Evolutionary conservation across 495 filamentous ascomycete species (phyloP).

Genomic region (Penicillium egyptiacum): DNA sequence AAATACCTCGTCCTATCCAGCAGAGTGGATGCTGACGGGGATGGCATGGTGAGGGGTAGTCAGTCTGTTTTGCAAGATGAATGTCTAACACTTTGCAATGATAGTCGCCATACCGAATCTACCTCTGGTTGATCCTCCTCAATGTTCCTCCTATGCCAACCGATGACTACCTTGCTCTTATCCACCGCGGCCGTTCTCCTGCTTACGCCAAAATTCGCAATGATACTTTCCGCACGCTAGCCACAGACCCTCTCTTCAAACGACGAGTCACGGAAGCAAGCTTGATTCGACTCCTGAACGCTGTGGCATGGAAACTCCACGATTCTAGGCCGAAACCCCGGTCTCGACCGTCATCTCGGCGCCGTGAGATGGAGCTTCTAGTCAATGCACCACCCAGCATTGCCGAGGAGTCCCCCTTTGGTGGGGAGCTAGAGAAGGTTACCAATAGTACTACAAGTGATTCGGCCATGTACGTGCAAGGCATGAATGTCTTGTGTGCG

Average conservation of each 20-base stretch:
- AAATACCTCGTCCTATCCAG: slow-evolving; percentile 75
- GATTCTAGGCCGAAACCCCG: slow-evolving; percentile 62
- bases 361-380: slow-evolving; percentile 41
- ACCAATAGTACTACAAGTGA: slow-evolving; percentile 44
- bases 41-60: slow-evolving; percentile 73
- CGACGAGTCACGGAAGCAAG: slow-evolving; percentile 93
- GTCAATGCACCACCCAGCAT: slow-evolving; percentile 47
- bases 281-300: slow-evolving; percentile 93
- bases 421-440: slow-evolving; percentile 10
- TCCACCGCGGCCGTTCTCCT: slow-evolving; percentile 89
- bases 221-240: slow-evolving; percentile 93
- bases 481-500: slow-evolving; percentile 99
- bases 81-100: slow-evolving; percentile 12
- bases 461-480: slow-evolving; percentile 89
- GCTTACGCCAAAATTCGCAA: slow-evolving; percentile 97
- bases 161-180: slow-evolving; percentile 82
- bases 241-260: slow-evolving; percentile 93
- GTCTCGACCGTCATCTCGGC: slow-evolving; percentile 38
- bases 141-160: slow-evolving; percentile 80
- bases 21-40: slow-evolving; percentile 75
- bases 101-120: slow-evolving; percentile 90
- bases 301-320: slow-evolving; percentile 88
- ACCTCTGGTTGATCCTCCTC: slow-evolving; percentile 92
- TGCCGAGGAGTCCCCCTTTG: slow-evolving; percentile 38
- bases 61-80: neutral